Conservation (phyloP, 23 red algal species). For the Gracilaria domingensis region DNA sequence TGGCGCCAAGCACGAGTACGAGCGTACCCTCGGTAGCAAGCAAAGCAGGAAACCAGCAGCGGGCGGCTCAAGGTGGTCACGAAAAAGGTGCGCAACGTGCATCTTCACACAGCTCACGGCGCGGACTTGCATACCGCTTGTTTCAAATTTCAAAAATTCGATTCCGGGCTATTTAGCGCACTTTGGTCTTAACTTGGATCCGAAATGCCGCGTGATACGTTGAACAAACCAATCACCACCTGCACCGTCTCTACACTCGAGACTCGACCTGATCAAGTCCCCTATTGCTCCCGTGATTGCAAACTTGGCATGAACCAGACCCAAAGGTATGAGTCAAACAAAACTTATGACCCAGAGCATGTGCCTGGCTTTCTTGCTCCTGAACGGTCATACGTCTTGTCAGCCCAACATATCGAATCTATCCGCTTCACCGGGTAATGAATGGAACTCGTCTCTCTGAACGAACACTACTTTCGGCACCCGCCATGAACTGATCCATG, state of each 20-base stretch:
- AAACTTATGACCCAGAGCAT: no score
- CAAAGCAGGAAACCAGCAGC: background rate
- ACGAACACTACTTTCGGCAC: background rate
- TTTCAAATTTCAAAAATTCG: slow-evolving; percentile 36
- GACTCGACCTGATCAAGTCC: background rate
- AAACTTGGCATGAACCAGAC: background rate
- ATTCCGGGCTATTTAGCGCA: slow-evolving; percentile 19
- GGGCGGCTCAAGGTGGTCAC: background rate
- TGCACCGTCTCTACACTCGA: background rate
- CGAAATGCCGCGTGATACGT: background rate
- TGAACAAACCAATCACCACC: background rate
- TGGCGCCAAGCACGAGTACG: slow-evolving; percentile 39
- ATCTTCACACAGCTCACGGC: background rate
- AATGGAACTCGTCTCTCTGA: background rate
- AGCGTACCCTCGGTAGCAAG: background rate
- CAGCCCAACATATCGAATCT: no score
- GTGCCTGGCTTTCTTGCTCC: background rate
- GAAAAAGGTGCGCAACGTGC: background rate
- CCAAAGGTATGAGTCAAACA: no score
- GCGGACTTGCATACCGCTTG: background rate
- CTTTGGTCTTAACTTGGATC: background rate
- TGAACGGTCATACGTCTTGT: background rate
- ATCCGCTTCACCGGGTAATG: background rate
- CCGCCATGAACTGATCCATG: background rate
- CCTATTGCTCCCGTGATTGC: background rate